Evolutionary conservation across 31 red algal genomes (phyloP).

Genomic region (Odonthalia washingtoniensis): DNA sequence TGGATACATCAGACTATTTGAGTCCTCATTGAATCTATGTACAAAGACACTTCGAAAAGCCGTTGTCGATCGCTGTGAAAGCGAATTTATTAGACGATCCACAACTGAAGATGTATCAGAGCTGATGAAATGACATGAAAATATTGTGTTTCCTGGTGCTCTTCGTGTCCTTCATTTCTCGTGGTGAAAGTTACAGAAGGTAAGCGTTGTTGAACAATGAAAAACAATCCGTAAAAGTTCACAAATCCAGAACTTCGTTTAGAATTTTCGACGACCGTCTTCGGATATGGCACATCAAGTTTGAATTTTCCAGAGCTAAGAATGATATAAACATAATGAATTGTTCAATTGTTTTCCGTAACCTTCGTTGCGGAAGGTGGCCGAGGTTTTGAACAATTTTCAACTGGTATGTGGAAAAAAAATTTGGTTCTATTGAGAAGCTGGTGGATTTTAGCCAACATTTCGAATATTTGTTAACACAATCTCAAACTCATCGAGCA

Average conservation of each 20-base stretch:
- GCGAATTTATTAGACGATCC: too few species aligned
- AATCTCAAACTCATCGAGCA: background rate
- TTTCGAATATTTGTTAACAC: slow-evolving; percentile 32
- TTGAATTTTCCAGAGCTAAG: background rate
- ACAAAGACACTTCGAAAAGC: too few species aligned
- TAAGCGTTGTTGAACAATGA: background rate
- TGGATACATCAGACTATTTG: too few species aligned
- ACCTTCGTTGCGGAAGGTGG: background rate
- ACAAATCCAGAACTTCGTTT: background rate
- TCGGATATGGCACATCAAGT: slow-evolving; percentile 33
- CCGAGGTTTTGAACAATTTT: background rate
- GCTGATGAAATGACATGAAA: slow-evolving; percentile 9
- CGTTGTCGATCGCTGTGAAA: too few species aligned
- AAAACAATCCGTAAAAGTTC: slow-evolving; percentile 9
- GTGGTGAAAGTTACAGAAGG: slow-evolving; percentile 8
- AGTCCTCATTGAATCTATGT: too few species aligned
- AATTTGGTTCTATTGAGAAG: slow-evolving; percentile 31
- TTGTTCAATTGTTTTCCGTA: slow-evolving; percentile 8
- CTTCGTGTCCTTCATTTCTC: slow-evolving; percentile 19
- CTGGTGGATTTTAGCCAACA: slow-evolving; percentile 32
- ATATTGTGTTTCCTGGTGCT: background rate
- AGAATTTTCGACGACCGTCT: slow-evolving; percentile 4
- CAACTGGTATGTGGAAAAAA: background rate
- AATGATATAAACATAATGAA: slow-evolving; percentile 31
- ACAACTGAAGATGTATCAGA: too few species aligned